Evolutionary conservation across 2,329 filamentous ascomycete genomes (phyloP), one percentile per base, ranked within the genome.

Genomic region (Tricladium varicosporioides): DNA sequence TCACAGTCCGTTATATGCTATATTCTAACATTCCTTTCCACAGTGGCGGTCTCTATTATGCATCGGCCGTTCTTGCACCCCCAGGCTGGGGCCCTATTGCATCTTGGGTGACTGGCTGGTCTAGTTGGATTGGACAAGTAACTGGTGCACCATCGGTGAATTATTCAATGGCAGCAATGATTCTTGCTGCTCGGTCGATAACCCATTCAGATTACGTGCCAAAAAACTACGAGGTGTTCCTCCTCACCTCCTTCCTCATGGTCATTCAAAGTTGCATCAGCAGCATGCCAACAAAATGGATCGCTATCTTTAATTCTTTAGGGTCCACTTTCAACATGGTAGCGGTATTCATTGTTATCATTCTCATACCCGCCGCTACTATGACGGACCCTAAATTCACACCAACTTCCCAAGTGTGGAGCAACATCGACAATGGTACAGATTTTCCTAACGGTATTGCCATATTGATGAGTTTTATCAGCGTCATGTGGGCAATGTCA

Each of bases 301-400:
- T 91, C 55, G 88, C 87, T 1, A 76, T 78, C 27, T 83, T 89
- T 74, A 91, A 90, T 70, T 87, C 85, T 0, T 82, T 79, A 48
- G 87, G 87, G 11, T 88, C 85, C 9, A 84, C 80, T 0, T 83
- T 91, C 74, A 91, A 91, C 71, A 84, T 91, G 67, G 70, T 88
- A 53, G 84, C 83, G 1, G 76, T 91, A 18, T 63, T 89, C 22
- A 76, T 86, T 36, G 83, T 86, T 31, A 79, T 90, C 61, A 36
- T 36, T 36, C 32, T 36, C 32, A 36, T 36, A 36, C 32, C 32
- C 13, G 32, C 32, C 7, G 32, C 32, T 36, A 36, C 32, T 36
- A 36, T 13, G 13, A 36, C 32, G 32, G 32, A 9, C 75, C 84
- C n/a, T 79, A 81, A 72, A 22, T 88, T 88, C 70, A 76, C 78